Percentiles rank a stretch among this genome's conserved stretches.
Conservation (phyloP, 331 rosid genomes). For the Arachis monticola region DNA sequence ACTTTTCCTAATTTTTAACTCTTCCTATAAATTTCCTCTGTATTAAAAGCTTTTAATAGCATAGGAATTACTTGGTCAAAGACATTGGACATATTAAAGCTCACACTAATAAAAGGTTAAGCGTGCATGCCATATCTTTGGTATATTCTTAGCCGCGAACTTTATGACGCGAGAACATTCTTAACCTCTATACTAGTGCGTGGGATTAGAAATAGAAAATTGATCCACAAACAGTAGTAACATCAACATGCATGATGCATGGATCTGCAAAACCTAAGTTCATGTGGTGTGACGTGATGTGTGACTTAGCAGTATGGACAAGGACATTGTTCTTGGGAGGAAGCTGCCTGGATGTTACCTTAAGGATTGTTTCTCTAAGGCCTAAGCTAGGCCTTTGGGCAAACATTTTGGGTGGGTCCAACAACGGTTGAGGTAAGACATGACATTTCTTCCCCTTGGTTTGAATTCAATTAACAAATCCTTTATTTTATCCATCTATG, state of each 20-base stretch:
- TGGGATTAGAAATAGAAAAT: not conserved
- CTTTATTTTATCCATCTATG: not conserved
- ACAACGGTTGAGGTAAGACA: not conserved
- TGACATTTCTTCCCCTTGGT: slow-evolving; percentile 2
- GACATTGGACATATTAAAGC: not conserved
- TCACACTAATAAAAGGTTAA: not conserved
- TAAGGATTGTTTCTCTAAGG: slow-evolving; percentile 3
- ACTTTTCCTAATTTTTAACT: no score
- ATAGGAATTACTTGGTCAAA: not conserved
- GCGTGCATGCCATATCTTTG: not conserved
- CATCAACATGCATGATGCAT: no score
- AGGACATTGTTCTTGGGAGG: slow-evolving; percentile 29
- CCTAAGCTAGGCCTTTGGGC: not conserved
- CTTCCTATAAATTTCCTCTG: no score
- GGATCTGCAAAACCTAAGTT: not conserved
- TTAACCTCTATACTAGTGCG: no score
- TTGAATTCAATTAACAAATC: not conserved
- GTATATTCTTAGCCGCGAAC: not conserved
- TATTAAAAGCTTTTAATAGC: not conserved
- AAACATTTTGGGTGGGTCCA: not conserved
- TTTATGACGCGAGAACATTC: not conserved
- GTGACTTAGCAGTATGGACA: slow-evolving; percentile 29
- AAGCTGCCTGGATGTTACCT: slow-evolving; percentile 52
- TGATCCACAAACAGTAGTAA: not conserved
- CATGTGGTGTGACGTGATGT: slow-evolving; percentile 34